These are phyloP conservation scores for Nelumbo lutea DNA, from an alignment of 164 flowering plant species.

Conservation along the genomic window DNA sequence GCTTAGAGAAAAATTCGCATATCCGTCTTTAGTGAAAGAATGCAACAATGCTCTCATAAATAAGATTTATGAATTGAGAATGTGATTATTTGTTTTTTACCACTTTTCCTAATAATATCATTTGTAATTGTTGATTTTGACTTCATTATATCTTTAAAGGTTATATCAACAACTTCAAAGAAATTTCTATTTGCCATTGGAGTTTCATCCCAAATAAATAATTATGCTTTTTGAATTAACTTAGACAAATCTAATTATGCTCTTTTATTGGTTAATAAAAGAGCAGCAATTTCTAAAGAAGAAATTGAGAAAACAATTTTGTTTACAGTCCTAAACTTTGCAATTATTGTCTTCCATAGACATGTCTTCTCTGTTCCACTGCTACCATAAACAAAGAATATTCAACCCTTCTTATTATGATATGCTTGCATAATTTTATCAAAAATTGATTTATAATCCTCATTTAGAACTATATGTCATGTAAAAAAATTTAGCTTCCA, in stretches of 20 bases:
- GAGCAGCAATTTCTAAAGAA: slow-evolving; percentile 2
- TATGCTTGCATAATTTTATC: not conserved
- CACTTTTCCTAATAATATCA: not conserved
- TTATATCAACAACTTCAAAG: slow-evolving; percentile 1
- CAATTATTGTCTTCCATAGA: too few species aligned
- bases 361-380: not conserved
- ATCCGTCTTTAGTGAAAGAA: not conserved
- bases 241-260: not conserved
- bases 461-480: not conserved
- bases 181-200: slow-evolving; percentile 1
- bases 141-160: slow-evolving; percentile 3
- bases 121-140: not conserved
- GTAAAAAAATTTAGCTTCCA: not conserved
- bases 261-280: not conserved
- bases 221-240: not conserved
- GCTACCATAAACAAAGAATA: slow-evolving; percentile 3
- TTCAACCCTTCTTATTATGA: not conserved
- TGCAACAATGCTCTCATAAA: not conserved
- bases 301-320: slow-evolving; percentile 3
- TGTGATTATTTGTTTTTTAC: not conserved
- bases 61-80: not conserved
- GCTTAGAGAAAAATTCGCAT: not conserved
- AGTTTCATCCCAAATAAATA: not conserved
- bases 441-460: not conserved
- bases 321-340: not conserved